A percentile compares a stretch with the other conserved stretches of the same genome.
These are phyloP conservation scores for Trichoderma gracile DNA, from an alignment of 2,329 filamentous ascomycete genomes.

Conservation along the genomic window DNA sequence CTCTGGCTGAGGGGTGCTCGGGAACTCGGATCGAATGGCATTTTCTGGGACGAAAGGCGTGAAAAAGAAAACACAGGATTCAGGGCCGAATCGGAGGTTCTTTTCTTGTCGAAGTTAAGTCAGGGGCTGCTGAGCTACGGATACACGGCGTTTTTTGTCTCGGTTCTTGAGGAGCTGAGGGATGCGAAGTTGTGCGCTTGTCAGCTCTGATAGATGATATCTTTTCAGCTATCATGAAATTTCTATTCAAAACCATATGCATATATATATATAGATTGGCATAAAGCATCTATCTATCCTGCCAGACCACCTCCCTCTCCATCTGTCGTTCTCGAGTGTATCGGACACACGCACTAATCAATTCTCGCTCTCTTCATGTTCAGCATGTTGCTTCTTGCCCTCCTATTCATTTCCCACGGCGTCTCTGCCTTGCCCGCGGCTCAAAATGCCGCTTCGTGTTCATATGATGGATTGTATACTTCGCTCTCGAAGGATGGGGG, in stretches of 20 bases:
- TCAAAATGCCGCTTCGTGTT: constrained; percentile 29
- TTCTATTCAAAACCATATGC: no score
- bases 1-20: neutral
- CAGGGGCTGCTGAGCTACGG: constrained; percentile 10
- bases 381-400: constrained; percentile 19
- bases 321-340: neutral
- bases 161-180: neutral
- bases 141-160: constrained; percentile 21
- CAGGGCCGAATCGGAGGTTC: neutral
- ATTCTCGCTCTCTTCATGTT: neutral
- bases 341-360: neutral
- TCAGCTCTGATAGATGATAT: no score
- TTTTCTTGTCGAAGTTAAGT: neutral
- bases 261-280: no score
- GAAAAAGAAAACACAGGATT: neutral
- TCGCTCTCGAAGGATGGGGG: constrained; percentile 34
- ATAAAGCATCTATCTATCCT: no score
- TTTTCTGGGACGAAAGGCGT: neutral
- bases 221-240: neutral
- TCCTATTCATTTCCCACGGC: neutral
- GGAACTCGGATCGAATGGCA: neutral
- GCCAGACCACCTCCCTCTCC: neutral
- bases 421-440: constrained; percentile 24
- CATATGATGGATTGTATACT: constrained; percentile 36
- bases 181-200: neutral